Evolutionary conservation across 164 flowering plant genomes (phyloP), one percentile per base, ranked within the genome.

Genomic region (Macadamia integrifolia): DNA sequence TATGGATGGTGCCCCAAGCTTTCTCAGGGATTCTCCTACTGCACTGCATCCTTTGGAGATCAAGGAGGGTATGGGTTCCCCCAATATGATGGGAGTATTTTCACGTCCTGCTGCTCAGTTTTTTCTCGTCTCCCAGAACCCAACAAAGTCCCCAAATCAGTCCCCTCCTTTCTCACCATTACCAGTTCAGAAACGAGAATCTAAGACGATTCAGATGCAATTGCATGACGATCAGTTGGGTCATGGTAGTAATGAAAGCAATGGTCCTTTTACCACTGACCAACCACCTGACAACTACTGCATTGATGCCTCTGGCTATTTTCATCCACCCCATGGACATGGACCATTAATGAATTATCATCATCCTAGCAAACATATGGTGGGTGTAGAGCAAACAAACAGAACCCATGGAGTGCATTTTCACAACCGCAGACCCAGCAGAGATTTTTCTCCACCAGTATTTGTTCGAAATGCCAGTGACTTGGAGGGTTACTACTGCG

Each of bases 81-180:
- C 82, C 29, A 77, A 72, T 66, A 31, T 43, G 50, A 59, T 32
- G 2, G 70, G 69, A 58, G 64, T 32, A 62, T 60, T 56, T 55
- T 50, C 75, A 8, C 72, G 59, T 60, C 68, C 70, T 49, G 4
- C 77, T 71, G 35, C 66, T 55, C 75, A 75, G 28, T 56, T 59
- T 32, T 67, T 76, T 35, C 30, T 78, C 60, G 61, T 78, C 55
- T 55, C 76, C 32, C 62, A 23, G 62, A 56, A 15, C 1, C 50
- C 3, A 7, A 7, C 50, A 1, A 64, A 66, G 62, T 69, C 83
- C 31, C 44, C 62, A 5, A 10, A 50, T 46, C 84, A 68, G 44
- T 79, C 87, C 61, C 79, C 87, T 77, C 77, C 82, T 17, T 40
- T 76, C 46, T 77, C 88, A 61, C 85, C 86, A 4, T 62, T 66